These are phyloP conservation scores for Aspergillus niger DNA, from an alignment of 2,329 filamentous ascomycete species.

Conservation along the genomic window DNA sequence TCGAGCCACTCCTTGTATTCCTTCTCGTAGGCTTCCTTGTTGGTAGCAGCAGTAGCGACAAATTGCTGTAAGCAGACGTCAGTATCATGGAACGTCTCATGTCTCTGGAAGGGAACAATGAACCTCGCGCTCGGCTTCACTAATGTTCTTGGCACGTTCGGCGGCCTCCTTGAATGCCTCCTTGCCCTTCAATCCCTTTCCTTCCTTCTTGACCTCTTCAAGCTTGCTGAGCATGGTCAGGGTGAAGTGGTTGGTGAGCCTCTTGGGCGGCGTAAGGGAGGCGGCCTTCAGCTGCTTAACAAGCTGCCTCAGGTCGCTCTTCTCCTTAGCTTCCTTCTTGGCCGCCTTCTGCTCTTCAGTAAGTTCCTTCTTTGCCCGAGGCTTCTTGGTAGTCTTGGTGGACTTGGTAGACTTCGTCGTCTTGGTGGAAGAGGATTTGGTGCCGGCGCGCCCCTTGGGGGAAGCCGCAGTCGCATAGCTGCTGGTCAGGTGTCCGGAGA, in stretches of 20 bases:
- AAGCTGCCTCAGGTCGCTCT: slow-evolving; percentile 31
- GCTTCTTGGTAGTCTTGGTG: slow-evolving; percentile 17
- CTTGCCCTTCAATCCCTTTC: background rate
- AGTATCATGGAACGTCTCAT: slow-evolving; percentile 7
- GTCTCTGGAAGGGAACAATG: background rate
- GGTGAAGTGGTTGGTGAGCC: slow-evolving; percentile 29
- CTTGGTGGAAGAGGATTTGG: slow-evolving; percentile 23
- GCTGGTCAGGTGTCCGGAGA: slow-evolving; percentile 26
- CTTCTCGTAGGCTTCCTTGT: slow-evolving; percentile 46
- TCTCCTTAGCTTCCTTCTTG: slow-evolving; percentile 30
- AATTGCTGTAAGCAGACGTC: slow-evolving; percentile 49
- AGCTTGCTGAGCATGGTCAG: slow-evolving; percentile 28
- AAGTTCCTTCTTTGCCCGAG: slow-evolving; percentile 31
- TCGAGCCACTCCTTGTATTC: slow-evolving; percentile 58
- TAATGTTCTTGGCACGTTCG: slow-evolving; percentile 19
- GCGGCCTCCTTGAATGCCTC: slow-evolving; percentile 25
- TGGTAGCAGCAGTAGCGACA: slow-evolving; percentile 53
- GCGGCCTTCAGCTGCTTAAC: slow-evolving; percentile 38
- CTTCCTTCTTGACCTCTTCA: slow-evolving; percentile 7
- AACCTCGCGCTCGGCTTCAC: slow-evolving; percentile 28
- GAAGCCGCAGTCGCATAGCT: slow-evolving; percentile 37
- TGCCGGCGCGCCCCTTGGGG: slow-evolving; percentile 32
- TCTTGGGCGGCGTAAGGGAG: slow-evolving; percentile 40
- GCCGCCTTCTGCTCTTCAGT: slow-evolving; percentile 35
- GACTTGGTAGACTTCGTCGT: slow-evolving; percentile 25